These are phyloP conservation scores for Chalciporus piperatoides DNA, from an alignment of 1,284 basidiomycete species.

Conservation along the genomic window DNA sequence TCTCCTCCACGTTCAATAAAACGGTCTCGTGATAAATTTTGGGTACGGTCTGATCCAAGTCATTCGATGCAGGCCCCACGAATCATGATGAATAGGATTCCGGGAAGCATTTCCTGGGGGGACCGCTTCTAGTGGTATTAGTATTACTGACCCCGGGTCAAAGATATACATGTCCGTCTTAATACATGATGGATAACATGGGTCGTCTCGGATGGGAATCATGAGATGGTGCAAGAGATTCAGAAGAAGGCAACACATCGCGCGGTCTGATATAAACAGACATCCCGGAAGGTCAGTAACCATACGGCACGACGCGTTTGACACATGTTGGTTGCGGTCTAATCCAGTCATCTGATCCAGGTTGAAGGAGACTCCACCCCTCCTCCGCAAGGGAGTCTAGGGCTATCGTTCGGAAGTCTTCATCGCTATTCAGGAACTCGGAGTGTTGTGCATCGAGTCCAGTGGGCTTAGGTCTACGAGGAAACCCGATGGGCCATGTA, in stretches of 20 bases:
- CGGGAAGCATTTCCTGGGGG: no score
- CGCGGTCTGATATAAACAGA: no score
- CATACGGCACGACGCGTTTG: conserved; percentile 14
- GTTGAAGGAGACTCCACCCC: background rate
- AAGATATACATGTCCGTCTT: no score
- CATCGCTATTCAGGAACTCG: background rate
- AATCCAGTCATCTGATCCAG: conserved; percentile 20
- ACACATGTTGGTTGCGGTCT: conserved; percentile 25
- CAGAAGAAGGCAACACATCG: no score
- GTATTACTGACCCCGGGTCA: no score
- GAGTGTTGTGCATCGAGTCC: background rate
- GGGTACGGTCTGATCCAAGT: conserved; percentile 26
- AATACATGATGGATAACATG: no score
- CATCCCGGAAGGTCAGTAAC: background rate
- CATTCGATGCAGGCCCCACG: no score
- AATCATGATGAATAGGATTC: no score
- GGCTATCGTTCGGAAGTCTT: background rate
- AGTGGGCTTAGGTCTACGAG: background rate
- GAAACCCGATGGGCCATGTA: conserved; percentile 40
- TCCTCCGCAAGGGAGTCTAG: background rate
- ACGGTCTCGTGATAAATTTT: conserved; percentile 24
- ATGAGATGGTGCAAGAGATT: no score
- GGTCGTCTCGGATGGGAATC: no score
- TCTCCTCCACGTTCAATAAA: no score
- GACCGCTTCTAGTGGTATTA: no score